phyloP scores from a whole-genome alignment of 352 stramenopile genomes.

The Globisporangium orthogonon region DNA sequence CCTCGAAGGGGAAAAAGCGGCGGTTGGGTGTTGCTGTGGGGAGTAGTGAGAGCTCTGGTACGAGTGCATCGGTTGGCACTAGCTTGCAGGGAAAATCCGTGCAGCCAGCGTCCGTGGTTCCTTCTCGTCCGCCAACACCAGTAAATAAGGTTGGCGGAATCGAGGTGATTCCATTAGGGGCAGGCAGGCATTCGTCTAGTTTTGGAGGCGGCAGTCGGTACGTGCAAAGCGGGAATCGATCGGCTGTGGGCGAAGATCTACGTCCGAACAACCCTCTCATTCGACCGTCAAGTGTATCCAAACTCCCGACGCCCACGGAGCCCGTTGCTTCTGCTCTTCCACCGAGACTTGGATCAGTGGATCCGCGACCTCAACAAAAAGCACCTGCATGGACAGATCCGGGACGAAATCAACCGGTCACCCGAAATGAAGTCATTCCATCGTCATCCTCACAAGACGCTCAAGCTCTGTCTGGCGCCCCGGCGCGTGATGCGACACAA shows the following conservation, averaged over 20 bases:
- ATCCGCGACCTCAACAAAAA: slow-evolving; percentile 2
- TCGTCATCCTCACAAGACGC: slow-evolving; percentile 4
- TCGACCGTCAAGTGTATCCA: slow-evolving; percentile 1
- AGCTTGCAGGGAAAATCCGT: background rate
- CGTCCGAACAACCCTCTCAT: background rate
- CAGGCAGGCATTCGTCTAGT: slow-evolving; percentile 15
- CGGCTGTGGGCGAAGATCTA: slow-evolving; percentile 12
- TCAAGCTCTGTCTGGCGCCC: background rate
- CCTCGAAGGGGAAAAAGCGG: background rate
- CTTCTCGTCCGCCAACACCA: background rate
- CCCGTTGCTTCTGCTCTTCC: background rate
- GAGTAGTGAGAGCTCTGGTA: background rate
- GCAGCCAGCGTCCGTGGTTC: background rate
- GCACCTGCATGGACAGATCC: background rate
- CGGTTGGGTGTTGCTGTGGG: background rate
- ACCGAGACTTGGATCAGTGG: background rate
- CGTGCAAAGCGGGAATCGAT: slow-evolving; percentile 58
- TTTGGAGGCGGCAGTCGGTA: slow-evolving; percentile 44
- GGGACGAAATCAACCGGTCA: background rate
- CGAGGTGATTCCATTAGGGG: slow-evolving; percentile 45
- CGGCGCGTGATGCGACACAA: background rate
- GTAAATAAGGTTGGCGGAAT: slow-evolving; percentile 18
- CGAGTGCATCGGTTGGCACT: no score
- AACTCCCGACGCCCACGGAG: background rate
- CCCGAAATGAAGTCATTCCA: slow-evolving; percentile 3